Conservation (phyloP, 768 basidiomycete genomes). For the Gautieria morchelliformis region DNA sequence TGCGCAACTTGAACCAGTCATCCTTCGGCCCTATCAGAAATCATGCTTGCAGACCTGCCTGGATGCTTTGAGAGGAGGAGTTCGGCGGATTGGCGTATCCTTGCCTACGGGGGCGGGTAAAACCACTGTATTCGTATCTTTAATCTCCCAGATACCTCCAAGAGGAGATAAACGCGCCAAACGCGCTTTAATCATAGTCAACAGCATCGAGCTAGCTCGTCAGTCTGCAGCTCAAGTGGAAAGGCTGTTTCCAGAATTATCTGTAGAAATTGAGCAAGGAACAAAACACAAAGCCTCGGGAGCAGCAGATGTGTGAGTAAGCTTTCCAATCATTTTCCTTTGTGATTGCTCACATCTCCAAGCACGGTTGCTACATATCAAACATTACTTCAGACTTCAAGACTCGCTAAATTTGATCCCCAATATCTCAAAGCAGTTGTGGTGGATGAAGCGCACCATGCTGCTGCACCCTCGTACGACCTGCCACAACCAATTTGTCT, state of each 20-base stretch:
- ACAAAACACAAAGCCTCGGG: slow-evolving; percentile 65
- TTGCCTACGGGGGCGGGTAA: slow-evolving; percentile 82
- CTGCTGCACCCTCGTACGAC: slow-evolving; percentile 79
- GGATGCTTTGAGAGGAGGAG: slow-evolving; percentile 57
- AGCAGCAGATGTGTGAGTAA: slow-evolving; percentile 69
- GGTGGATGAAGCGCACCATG: slow-evolving; percentile 92
- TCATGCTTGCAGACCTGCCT: slow-evolving; percentile 69
- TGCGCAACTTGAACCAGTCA: slow-evolving; percentile 17
- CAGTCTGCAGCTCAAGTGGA: slow-evolving; percentile 74
- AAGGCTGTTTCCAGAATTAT: slow-evolving; percentile 58
- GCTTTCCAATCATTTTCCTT: slow-evolving; percentile 1
- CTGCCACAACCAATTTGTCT: not conserved
- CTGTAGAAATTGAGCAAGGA: slow-evolving; percentile 91
- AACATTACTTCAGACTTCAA: slow-evolving; percentile 54
- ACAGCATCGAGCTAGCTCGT: slow-evolving; percentile 78
- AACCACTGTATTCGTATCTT: slow-evolving; percentile 83
- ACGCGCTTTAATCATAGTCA: slow-evolving; percentile 75
- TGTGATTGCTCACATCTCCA: slow-evolving; percentile 1
- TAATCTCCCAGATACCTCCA: slow-evolving; percentile 55
- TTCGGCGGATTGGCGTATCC: slow-evolving; percentile 71
- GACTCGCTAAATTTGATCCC: slow-evolving; percentile 71
- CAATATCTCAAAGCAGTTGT: slow-evolving; percentile 61
- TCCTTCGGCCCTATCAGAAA: slow-evolving; percentile 83
- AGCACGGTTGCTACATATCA: slow-evolving; percentile 89
- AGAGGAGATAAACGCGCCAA: slow-evolving; percentile 38